These are phyloP conservation scores for Teunomyces kruisii DNA, from an alignment of 805 yeast species.

Conservation along the genomic window DNA sequence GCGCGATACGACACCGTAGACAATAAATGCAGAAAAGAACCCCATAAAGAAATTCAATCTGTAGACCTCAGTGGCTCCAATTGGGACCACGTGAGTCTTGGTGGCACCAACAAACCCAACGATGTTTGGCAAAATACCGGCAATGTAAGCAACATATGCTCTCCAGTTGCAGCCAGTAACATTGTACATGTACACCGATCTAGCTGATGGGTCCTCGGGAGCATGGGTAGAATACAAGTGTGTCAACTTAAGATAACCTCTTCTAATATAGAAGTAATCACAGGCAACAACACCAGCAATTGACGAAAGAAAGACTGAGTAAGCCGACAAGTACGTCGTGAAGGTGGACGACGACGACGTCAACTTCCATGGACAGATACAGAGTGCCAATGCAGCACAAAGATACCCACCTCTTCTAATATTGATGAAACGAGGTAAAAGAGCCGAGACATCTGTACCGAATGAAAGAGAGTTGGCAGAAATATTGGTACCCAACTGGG, in stretches of 20 bases:
- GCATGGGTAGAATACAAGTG: constrained; percentile 59
- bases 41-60: constrained; percentile 77
- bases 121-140: constrained; percentile 80
- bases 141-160: constrained; percentile 75
- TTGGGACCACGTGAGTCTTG: constrained; percentile 66
- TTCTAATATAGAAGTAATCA: constrained; percentile 69
- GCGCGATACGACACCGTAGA: constrained; percentile 54
- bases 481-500: constrained; percentile 77
- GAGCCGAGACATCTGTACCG: constrained; percentile 70
- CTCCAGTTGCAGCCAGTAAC: constrained; percentile 76
- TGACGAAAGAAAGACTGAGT: constrained; percentile 77
- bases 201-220: constrained; percentile 28
- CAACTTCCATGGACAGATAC: constrained; percentile 83
- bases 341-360: constrained; percentile 67
- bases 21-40: constrained; percentile 54
- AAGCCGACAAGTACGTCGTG: constrained; percentile 78
- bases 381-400: constrained; percentile 69
- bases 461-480: constrained; percentile 71
- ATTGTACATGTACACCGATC: constrained; percentile 58
- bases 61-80: constrained; percentile 74
- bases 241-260: constrained; percentile 63
- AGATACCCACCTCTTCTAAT: constrained; percentile 81
- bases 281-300: constrained; percentile 75
- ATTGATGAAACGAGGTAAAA: constrained; percentile 61
- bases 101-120: constrained; percentile 87